Percentiles rank a stretch among this genome's conserved stretches.
Evolutionary conservation across 768 basidiomycete species (phyloP).

Genomic region (Trametes coccinea): DNA sequence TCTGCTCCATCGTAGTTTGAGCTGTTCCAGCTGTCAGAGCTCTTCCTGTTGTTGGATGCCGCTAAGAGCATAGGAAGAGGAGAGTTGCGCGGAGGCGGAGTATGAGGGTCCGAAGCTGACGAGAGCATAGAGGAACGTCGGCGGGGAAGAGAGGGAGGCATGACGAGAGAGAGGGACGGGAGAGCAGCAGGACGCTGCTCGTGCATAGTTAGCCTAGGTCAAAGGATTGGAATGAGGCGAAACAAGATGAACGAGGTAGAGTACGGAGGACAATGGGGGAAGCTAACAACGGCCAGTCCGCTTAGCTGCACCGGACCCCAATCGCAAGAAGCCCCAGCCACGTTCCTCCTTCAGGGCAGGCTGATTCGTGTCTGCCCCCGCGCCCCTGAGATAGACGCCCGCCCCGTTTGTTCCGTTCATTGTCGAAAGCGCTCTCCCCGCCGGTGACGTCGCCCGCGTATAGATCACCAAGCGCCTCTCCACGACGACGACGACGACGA

Average conservation of each 20-base stretch:
- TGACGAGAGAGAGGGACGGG: constrained; percentile 59
- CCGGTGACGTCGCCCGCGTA: constrained; percentile 9
- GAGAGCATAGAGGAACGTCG: constrained; percentile 54
- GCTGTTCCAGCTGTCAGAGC: constrained; percentile 84
- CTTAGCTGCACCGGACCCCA: constrained; percentile 13
- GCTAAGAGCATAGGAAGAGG: constrained; percentile 52
- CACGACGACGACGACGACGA: neutral
- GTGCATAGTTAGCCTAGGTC: constrained; percentile 28
- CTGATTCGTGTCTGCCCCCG: constrained; percentile 14
- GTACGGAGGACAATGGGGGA: constrained; percentile 29
- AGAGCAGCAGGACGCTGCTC: constrained; percentile 51
- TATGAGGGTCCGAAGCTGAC: constrained; percentile 52
- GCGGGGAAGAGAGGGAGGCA: constrained; percentile 56
- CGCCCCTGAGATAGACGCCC: constrained; percentile 18
- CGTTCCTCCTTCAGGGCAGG: constrained; percentile 24
- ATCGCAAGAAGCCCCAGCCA: constrained; percentile 21
- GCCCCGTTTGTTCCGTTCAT: constrained; percentile 21
- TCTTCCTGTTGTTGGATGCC: constrained; percentile 58
- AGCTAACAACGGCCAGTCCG: constrained; percentile 19
- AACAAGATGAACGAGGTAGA: constrained; percentile 20
- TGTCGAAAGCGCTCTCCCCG: constrained; percentile 1
- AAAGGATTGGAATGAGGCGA: constrained; percentile 24
- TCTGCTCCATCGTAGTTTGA: constrained; percentile 67
- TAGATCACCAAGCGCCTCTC: neutral
- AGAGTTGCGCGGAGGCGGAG: constrained; percentile 53